A percentile compares a stretch with the other conserved stretches of the same genome.
phyloP scores from a whole-genome alignment of 2,329 filamentous ascomycete species.

The Diaporthe sp. region DNA sequence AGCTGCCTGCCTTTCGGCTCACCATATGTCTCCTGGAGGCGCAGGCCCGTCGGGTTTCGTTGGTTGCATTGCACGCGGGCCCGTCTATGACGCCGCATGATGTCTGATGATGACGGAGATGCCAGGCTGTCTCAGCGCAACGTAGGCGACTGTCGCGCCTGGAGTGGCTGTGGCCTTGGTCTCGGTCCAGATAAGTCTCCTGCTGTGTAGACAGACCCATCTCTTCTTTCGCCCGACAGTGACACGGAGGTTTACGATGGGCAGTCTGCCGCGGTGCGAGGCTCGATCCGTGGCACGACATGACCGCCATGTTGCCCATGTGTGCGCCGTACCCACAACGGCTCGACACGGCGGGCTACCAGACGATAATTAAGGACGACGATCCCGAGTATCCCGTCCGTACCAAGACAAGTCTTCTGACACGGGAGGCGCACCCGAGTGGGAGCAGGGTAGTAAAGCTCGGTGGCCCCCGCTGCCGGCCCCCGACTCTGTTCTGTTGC shows the following conservation, averaged over 20 bases:
- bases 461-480: conserved; percentile 14
- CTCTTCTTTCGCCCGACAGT: neutral
- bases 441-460: conserved; percentile 5
- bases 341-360: conserved; percentile 1
- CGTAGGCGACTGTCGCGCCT: neutral
- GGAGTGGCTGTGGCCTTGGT: conserved; percentile 19
- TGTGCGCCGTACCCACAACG: neutral
- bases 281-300: neutral
- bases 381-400: conserved; percentile 35
- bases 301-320: neutral
- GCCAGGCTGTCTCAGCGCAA: conserved; percentile 18
- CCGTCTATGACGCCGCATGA: conserved; percentile 33
- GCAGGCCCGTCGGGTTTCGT: conserved; percentile 5
- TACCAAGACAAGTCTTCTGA: conserved; percentile 28
- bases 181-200: neutral
- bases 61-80: conserved; percentile 24
- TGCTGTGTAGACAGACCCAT: neutral
- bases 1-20: neutral
- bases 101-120: conserved; percentile 12
- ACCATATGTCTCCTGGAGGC: neutral
- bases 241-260: neutral
- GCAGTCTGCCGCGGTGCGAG: neutral
- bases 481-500: conserved; percentile 26
- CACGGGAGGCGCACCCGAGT: conserved; percentile 21
- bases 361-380: conserved; percentile 26